Base-by-base conservation (phyloP, 306 rosid species). In the Begonia peltatifolia region DNA sequence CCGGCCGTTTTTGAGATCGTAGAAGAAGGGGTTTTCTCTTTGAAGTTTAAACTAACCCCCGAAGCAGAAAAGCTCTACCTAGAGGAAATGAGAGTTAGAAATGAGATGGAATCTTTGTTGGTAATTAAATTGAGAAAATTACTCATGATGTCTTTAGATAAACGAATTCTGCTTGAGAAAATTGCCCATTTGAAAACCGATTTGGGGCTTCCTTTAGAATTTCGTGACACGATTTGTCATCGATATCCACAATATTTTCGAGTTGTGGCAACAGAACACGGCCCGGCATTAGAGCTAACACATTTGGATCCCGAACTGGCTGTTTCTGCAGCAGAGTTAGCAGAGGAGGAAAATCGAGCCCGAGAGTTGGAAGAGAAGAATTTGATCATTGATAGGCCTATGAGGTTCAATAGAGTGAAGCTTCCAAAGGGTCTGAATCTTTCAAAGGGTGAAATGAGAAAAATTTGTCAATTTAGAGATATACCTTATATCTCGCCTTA, bases 281-380 rank as follows among this genome's bases (percentile, higher is more conserved):
- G 96, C 25, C 92, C 85, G 6, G 87, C 94, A 0, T 72, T 87
- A 30, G 96, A 87, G 41, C 77, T 87, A 67, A 87, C 87, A 36
- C 83, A 81, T 58, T 84, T 94, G 96, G 96, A 87, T 73, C 92
- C 96, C 11, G 76, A 87, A 65, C 84, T 87, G 62, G 96, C 94
- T 2, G 87, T 87, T 63, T 84, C 94, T 14, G 96, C 92, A 0
- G 83, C 87, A 10, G 94, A 87, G 80, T 50, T 87, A 47, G 53
- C 90, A 11, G 87, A 63, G 6, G 94, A 84, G 51, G 96, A 87
- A 12, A 87, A 78, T 41, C 77, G 61, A 22, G 64, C 74, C 49
- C 70, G 74, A 59, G 94, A 81, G 58, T 12, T 73, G 17, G 83
- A 77, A 54, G 96, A 87, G 75, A 67, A 70, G 63, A 73, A 84